phyloP scores from a whole-genome alignment of 2,329 filamentous ascomycete genomes.

The Hymenoscyphus fructigenus region DNA sequence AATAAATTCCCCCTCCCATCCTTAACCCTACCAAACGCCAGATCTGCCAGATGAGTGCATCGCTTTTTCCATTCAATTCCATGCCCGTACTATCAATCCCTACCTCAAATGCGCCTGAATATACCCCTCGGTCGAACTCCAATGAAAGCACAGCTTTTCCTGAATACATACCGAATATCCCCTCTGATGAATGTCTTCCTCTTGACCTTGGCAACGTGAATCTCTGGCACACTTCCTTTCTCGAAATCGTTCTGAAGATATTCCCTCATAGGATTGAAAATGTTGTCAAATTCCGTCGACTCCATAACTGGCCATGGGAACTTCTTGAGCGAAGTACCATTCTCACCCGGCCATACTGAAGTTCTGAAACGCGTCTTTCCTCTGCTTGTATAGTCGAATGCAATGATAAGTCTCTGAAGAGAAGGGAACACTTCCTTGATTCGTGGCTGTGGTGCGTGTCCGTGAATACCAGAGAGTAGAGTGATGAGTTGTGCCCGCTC shows the following conservation, averaged over 20 bases:
- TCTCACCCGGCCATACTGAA: slow-evolving; percentile 34
- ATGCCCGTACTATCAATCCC: not conserved
- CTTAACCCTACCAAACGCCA: not conserved
- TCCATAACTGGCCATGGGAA: slow-evolving; percentile 18
- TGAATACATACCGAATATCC: slow-evolving; percentile 30
- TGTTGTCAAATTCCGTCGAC: slow-evolving; percentile 20
- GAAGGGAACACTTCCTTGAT: slow-evolving; percentile 33
- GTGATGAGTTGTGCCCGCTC: slow-evolving; percentile 34
- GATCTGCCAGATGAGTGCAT: no score
- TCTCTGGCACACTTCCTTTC: slow-evolving; percentile 21
- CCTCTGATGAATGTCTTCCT: slow-evolving; percentile 33
- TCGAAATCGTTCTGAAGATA: slow-evolving; percentile 31
- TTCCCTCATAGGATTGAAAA: slow-evolving; percentile 27
- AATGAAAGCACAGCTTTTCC: slow-evolving; percentile 30
- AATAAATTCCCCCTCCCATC: not conserved
- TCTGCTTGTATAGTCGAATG: slow-evolving; percentile 32
- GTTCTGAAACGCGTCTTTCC: slow-evolving; percentile 33
- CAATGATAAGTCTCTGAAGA: slow-evolving; percentile 31
- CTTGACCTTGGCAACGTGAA: slow-evolving; percentile 33
- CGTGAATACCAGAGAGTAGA: slow-evolving; percentile 30
- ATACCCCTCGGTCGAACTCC: slow-evolving; percentile 28
- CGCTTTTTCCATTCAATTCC: not conserved
- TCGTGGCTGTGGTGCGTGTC: slow-evolving; percentile 28
- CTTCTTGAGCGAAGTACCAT: slow-evolving; percentile 28
- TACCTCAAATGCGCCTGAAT: slow-evolving; percentile 27